A percentile compares a stretch with the other conserved stretches of the same genome.
These are phyloP conservation scores for Cucurbita pepo DNA, from an alignment of 306 rosid genomes.

Conservation along the genomic window DNA sequence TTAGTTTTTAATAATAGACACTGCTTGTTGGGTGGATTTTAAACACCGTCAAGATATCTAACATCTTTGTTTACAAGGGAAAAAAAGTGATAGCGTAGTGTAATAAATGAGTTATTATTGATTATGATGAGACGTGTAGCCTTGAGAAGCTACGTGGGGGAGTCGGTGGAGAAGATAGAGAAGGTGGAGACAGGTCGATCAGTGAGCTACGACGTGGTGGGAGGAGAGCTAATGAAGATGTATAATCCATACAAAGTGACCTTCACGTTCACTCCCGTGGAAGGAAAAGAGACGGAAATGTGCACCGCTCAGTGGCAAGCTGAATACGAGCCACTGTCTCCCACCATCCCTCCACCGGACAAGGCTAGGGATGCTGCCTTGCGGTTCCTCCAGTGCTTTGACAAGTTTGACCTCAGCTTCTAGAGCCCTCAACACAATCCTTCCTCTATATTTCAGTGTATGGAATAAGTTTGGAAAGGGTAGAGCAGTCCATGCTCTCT, in stretches of 20 bases:
- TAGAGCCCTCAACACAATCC: background rate
- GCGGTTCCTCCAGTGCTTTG: conserved; percentile 21
- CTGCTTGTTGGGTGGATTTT: background rate
- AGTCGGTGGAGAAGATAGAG: conserved; percentile 25
- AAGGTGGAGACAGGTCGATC: conserved; percentile 20
- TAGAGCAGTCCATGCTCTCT: background rate
- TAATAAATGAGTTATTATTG: background rate
- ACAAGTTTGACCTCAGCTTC: conserved; percentile 15
- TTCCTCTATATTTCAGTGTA: background rate
- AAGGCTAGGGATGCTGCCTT: conserved; percentile 24
- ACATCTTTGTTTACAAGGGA: background rate
- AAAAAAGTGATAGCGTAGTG: background rate
- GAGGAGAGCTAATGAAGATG: conserved; percentile 21
- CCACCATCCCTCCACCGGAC: conserved; percentile 18
- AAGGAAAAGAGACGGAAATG: conserved; percentile 15
- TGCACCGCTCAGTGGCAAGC: conserved; percentile 22
- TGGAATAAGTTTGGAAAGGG: background rate
- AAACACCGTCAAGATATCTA: background rate
- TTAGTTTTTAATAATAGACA: background rate
- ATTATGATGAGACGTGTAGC: conserved; percentile 9
- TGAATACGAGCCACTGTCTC: conserved; percentile 13
- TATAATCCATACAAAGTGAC: conserved; percentile 28
- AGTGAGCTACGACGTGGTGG: conserved; percentile 22
- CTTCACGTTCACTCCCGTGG: conserved; percentile 21
- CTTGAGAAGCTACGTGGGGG: conserved; percentile 17